These are phyloP conservation scores for Mucor sp. DNA, from an alignment of 371 early-diverging fungal genomes.

Conservation along the genomic window DNA sequence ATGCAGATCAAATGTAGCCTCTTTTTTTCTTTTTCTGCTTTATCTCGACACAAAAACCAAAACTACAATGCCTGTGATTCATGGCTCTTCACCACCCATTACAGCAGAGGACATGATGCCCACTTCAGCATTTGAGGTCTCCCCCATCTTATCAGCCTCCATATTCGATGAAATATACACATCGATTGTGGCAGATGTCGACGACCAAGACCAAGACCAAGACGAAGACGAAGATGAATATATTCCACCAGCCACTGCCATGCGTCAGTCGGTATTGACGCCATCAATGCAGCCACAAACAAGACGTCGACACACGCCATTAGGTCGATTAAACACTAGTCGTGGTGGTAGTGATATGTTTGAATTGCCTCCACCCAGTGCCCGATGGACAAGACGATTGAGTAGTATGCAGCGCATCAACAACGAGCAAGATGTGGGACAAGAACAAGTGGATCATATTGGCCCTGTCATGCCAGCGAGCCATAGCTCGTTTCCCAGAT, in stretches of 20 bases:
- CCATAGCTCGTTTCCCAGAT: neutral
- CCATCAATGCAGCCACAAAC: neutral
- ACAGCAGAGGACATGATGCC: slow-evolving; percentile 18
- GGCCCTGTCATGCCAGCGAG: neutral
- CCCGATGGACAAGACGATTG: slow-evolving; percentile 12
- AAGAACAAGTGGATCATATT: neutral
- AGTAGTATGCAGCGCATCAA: neutral
- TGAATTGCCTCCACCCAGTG: neutral
- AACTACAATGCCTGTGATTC: neutral
- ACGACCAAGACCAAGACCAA: neutral
- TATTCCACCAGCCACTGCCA: neutral
- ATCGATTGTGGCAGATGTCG: neutral
- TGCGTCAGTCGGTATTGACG: neutral
- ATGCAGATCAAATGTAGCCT: neutral
- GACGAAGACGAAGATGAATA: neutral
- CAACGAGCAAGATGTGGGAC: neutral
- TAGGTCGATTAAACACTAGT: neutral
- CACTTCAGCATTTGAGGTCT: slow-evolving; percentile 11
- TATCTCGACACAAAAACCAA: neutral
- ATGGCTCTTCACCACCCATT: neutral
- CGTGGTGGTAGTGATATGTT: neutral
- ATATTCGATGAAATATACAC: slow-evolving; percentile 7
- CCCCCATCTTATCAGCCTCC: slow-evolving; percentile 9
- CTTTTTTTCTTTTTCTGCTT: neutral
- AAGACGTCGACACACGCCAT: neutral